These are phyloP conservation scores for Ilex aquifolium DNA, from an alignment of 257 asterid genomes.

Conservation along the genomic window DNA sequence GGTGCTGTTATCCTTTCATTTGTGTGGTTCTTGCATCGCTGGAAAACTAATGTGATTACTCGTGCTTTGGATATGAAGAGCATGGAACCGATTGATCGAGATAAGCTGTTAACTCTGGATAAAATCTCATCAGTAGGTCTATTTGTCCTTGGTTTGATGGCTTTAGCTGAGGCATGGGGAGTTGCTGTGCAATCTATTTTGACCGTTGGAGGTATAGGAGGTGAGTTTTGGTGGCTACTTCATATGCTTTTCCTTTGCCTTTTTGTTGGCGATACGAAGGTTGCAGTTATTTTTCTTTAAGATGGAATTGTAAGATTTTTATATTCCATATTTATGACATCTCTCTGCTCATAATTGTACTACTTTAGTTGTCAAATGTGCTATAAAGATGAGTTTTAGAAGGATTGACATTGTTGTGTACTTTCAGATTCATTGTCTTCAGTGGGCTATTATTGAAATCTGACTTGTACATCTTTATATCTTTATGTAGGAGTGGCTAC, in stretches of 20 bases:
- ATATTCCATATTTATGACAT: too few species aligned
- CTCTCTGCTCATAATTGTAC: neutral
- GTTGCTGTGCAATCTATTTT: constrained; percentile 89
- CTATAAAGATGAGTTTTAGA: neutral
- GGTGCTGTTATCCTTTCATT: constrained; percentile 65
- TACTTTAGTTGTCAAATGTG: neutral
- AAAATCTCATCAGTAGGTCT: constrained; percentile 76
- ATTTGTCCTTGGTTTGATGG: constrained; percentile 67
- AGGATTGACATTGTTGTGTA: too few species aligned
- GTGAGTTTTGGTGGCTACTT: constrained; percentile 30
- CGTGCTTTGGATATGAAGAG: constrained; percentile 53
- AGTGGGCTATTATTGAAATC: neutral
- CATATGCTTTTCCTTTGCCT: neutral
- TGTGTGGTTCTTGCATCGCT: constrained; percentile 82
- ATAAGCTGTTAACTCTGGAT: constrained; percentile 59
- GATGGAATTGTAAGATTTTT: too few species aligned
- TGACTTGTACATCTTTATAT: constrained; percentile 9
- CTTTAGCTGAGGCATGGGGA: constrained; percentile 89
- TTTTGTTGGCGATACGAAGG: too few species aligned
- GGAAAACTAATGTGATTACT: constrained; percentile 73
- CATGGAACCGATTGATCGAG: constrained; percentile 43
- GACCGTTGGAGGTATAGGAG: constrained; percentile 98
- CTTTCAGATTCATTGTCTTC: too few species aligned
- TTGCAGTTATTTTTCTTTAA: too few species aligned
- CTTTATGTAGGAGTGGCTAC: constrained; percentile 85